Percentiles rank a stretch among this genome's conserved stretches.
These are phyloP conservation scores for Aspergillus terreus DNA, from an alignment of 2,329 filamentous ascomycete genomes.

Conservation along the genomic window DNA sequence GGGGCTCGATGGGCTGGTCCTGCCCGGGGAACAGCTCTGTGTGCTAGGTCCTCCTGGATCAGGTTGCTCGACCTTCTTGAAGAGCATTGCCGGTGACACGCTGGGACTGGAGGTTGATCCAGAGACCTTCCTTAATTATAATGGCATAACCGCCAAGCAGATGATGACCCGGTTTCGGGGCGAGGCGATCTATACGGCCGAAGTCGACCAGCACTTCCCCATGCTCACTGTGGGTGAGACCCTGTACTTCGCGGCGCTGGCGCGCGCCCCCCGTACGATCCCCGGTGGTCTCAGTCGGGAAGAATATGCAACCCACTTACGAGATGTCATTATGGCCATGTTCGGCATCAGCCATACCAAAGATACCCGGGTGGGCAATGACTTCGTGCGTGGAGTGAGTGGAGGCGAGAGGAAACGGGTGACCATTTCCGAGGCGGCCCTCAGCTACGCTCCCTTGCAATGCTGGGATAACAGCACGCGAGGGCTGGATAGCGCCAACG, in stretches of 20 bases:
- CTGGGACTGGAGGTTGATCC: slow-evolving; percentile 70
- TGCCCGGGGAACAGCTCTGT: slow-evolving; percentile 49
- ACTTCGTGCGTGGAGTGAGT: slow-evolving; percentile 55
- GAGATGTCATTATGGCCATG: slow-evolving; percentile 38
- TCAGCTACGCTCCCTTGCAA: slow-evolving; percentile 39
- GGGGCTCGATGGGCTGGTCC: slow-evolving; percentile 57
- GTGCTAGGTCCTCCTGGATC: slow-evolving; percentile 37
- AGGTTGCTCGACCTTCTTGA: slow-evolving; percentile 74
- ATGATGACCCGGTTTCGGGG: slow-evolving; percentile 46
- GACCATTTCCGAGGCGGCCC: slow-evolving; percentile 49
- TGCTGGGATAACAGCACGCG: slow-evolving; percentile 41
- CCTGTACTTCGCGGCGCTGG: slow-evolving; percentile 66
- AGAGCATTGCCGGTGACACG: slow-evolving; percentile 75
- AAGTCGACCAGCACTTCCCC: slow-evolving; percentile 1
- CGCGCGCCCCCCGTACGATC: slow-evolving; percentile 41
- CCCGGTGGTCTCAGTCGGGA: slow-evolving; percentile 10
- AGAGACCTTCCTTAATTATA: slow-evolving; percentile 71
- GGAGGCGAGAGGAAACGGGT: slow-evolving; percentile 58
- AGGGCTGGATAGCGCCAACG: slow-evolving; percentile 48
- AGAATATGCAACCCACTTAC: slow-evolving; percentile 37
- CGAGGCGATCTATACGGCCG: slow-evolving; percentile 68
- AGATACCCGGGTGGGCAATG: slow-evolving; percentile 42
- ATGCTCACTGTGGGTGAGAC: slow-evolving; percentile 71
- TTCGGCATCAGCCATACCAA: slow-evolving; percentile 39
- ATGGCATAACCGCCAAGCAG: slow-evolving; percentile 63